Percentiles rank a stretch among this genome's conserved stretches.
These are phyloP conservation scores for Peltaster fructicola DNA, from an alignment of 2,329 filamentous ascomycete species.

Conservation along the genomic window DNA sequence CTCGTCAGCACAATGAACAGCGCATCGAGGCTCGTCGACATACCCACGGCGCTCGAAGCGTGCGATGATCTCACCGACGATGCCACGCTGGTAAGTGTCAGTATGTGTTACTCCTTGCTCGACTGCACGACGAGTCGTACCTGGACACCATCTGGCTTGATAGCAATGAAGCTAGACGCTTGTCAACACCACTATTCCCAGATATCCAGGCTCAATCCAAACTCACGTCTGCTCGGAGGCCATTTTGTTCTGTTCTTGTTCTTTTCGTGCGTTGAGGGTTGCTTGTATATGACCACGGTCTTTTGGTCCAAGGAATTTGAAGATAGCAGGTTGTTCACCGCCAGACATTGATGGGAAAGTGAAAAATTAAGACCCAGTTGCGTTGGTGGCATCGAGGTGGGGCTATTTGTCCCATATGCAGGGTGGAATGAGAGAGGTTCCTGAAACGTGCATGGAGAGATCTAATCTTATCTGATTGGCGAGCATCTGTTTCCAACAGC, in stretches of 20 bases:
- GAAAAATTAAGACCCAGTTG: too few species aligned
- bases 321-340: conserved; percentile 24
- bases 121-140: conserved; percentile 32
- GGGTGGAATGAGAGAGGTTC: too few species aligned
- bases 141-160: conserved; percentile 99
- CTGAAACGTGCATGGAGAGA: too few species aligned
- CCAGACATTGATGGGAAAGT: conserved; percentile 1
- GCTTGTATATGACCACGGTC: conserved; percentile 27
- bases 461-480: too few species aligned
- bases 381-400: too few species aligned
- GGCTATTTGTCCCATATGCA: too few species aligned
- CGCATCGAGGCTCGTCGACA: too few species aligned
- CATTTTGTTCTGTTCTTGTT: conserved; percentile 21
- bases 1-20: conserved; percentile 3
- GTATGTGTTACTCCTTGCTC: conserved; percentile 1
- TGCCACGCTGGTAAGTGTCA: conserved; percentile 56
- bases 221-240: conserved; percentile 79
- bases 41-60: conserved; percentile 95
- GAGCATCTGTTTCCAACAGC: too few species aligned
- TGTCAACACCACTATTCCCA: conserved; percentile 7
- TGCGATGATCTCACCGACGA: conserved; percentile 91
- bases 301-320: conserved; percentile 29
- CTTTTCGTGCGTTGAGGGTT: conserved; percentile 14
- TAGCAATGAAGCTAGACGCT: conserved; percentile 86
- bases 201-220: conserved; percentile 2